Base-by-base conservation (phyloP, 1,139 yeast species). In the Eremothecium gossypii region DNA sequence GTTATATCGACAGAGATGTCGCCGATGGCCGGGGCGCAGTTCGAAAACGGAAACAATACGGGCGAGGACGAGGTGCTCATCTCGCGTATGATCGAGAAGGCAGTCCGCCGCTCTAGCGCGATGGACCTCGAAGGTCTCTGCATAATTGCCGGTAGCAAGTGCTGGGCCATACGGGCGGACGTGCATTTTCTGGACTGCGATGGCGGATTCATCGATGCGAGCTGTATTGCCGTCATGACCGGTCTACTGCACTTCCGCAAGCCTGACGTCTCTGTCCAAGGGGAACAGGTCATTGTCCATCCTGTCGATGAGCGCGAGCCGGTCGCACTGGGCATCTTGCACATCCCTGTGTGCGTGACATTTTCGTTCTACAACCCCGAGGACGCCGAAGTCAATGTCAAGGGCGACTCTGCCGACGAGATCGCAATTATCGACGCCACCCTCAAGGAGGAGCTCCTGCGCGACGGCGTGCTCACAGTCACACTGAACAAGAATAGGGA, bases 101-200 rank as follows among this genome's bases (percentile, higher is more conserved):
- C 96, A 1, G 82, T 91, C 41, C 72, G 95, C 53, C 71, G 96
- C 55, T 83, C 96, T 1, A 83, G 83, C 49, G 95, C 97, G 0
- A 68, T 91, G 38, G 98, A 91, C 63, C 71, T 89, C 39, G 98
- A 91, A 59, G 78, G 86, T 45, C 67, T 91, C 41, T 89, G 97
- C 66, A 85, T 91, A 39, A 76, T 84, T 26, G 95, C 96, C 0
- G 97, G 97, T 1, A 75, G 79, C 45, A 80, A 85, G 52, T 89
- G 94, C 55, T 91, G 98, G 98, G 72, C 78, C 45, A 69, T 91
- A 12, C 71, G 93, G 43, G 96, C 94, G 0, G 97, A 89, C 58
- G 77, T 91, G 30, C 95, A 87, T 58, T 84, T 83, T 52, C 66
- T 91, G 48, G 82, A 87, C 57, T 85, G 77, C 56, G 98, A 91